These are phyloP conservation scores for Cladosporium sp. DNA, from an alignment of 2,329 filamentous ascomycete genomes.

Conservation along the genomic window DNA sequence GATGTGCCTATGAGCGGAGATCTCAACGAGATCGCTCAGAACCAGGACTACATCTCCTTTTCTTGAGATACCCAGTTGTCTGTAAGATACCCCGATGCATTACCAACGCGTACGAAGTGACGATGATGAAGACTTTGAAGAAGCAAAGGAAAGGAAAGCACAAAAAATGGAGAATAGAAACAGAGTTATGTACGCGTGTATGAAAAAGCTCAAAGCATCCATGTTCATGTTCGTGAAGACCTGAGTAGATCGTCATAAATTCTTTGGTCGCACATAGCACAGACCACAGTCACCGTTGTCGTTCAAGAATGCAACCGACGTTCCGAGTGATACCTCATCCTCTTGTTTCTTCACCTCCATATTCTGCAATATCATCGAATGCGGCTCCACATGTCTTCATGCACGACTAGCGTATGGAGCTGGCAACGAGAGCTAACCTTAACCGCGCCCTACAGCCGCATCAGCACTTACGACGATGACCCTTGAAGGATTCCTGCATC, in stretches of 20 bases:
- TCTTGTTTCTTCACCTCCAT: not conserved
- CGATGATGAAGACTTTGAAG: not conserved
- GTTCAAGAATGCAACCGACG: not conserved
- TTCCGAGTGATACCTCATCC: not conserved
- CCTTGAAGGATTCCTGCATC: conserved; percentile 2
- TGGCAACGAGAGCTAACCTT: not conserved
- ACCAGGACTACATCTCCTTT: conserved; percentile 57
- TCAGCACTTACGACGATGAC: conserved; percentile 11
- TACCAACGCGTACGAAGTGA: not conserved
- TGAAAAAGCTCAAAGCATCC: not conserved
- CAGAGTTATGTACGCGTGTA: not conserved
- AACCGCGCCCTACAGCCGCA: conserved; percentile 8
- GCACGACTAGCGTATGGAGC: not conserved
- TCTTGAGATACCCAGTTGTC: conserved; percentile 19
- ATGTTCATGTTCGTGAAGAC: not conserved
- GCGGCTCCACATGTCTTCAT: conserved; percentile 4
- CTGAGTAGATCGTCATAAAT: not conserved
- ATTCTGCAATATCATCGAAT: not conserved
- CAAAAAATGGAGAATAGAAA: not conserved
- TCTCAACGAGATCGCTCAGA: conserved; percentile 51
- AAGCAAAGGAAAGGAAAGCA: conserved; percentile 1
- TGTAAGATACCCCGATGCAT: not conserved
- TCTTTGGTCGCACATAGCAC: not conserved
- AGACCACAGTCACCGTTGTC: not conserved
- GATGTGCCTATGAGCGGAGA: conserved; percentile 42